Base-by-base conservation (phyloP, 225 moss, liverwort and hornwort species). In the Pseudoscleropodium purum region DNA sequence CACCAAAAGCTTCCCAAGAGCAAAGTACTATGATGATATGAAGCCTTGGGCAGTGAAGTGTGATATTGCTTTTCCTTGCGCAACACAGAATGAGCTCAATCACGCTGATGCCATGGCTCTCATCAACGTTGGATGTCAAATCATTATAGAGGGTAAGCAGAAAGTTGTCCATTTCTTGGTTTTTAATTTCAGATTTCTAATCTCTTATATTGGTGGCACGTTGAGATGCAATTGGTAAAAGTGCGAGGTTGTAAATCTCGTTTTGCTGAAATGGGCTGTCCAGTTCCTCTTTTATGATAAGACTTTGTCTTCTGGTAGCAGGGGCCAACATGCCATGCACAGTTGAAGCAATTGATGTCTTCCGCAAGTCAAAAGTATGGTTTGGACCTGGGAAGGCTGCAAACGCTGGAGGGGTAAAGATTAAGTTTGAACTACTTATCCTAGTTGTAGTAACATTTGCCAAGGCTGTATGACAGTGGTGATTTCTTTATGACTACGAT, bases 281-380 rank as follows among this genome's bases (percentile, higher is more conserved):
- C 63, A 89, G 85, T 74, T 89, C 85, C 83, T 79, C 88, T 88
- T 81, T 64, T 62, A 88, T 90, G 85, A 88, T 83, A 29, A 26
- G 63, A 68, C 72, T 84, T 88, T 90, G 81, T 70, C n/a, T 93
- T 87, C 29, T 90, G 91, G 73, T 91, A 25, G 81, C 96, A 99
- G 99, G 99, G 85, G 97, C 97, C 57, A 99, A 95, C 89, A 99
- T 99, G 99, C 99, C 99, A 86, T 99, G 99, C 92, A 96, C 99
- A 76, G 93, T 92, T 75, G 97, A 99, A 93, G 99, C 99, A 24
- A 87, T 97, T 87, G 99, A 99, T 89, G 93, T 99, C 43, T 97
- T 99, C 84, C 97, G 99, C 80, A 99, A 99, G 89, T 96, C 99
- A 59, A 97, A 99, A 94, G 94, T 97, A 62, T 94, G 95, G 88